phyloP scores from a whole-genome alignment of 495 filamentous ascomycete species.

The Aspergillus nidulans region DNA sequence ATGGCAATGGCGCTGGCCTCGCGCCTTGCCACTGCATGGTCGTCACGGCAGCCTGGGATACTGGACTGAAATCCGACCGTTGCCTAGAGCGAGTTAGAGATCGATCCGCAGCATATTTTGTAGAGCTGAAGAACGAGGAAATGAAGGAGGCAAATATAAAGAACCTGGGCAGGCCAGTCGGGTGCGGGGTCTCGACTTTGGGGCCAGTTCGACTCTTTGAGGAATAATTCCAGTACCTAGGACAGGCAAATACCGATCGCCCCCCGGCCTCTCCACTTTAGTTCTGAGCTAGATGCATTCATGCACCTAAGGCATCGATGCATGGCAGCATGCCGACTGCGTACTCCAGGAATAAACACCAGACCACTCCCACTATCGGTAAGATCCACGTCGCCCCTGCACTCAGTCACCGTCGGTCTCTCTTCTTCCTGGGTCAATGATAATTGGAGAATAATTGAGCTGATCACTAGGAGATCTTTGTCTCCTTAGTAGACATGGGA shows the following conservation, averaged over 20 bases:
- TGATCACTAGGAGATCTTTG: not conserved
- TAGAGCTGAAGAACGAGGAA: not conserved
- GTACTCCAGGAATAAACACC: not conserved
- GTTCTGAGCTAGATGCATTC: not conserved
- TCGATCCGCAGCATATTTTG: conserved; percentile 7
- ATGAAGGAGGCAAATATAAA: not conserved
- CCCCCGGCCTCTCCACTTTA: conserved; percentile 17
- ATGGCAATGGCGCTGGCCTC: conserved; percentile 18
- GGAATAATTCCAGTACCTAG: conserved; percentile 12
- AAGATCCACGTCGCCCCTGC: not conserved
- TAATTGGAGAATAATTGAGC: not conserved
- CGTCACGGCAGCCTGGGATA: not conserved
- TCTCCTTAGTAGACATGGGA: not conserved
- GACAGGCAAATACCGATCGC: conserved; percentile 21
- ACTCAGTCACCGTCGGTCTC: not conserved
- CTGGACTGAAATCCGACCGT: conserved; percentile 3
- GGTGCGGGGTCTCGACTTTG: conserved; percentile 6
- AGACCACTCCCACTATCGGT: not conserved
- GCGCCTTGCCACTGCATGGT: conserved; percentile 24
- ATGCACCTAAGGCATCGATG: not conserved
- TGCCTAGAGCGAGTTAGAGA: conserved; percentile 1
- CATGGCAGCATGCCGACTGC: not conserved
- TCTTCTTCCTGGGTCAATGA: not conserved
- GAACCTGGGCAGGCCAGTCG: too few species aligned
- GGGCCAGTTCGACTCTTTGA: conserved; percentile 1